Conservation (phyloP, 208 protist genomes). For the Wallacemonas sp. region DNA sequence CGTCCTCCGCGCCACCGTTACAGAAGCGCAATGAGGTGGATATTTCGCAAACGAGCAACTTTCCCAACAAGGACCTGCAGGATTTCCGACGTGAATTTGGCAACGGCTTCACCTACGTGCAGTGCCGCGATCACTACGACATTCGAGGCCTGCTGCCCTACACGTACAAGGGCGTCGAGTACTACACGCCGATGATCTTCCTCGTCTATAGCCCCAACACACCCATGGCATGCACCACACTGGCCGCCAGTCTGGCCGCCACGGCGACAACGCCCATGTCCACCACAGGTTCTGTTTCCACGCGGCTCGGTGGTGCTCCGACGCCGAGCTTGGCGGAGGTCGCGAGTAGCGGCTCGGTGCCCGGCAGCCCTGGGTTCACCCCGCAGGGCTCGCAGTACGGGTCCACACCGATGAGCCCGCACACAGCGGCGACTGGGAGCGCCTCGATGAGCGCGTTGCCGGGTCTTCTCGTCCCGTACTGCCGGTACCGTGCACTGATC, state of each 20-base stretch:
- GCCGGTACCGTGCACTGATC: constrained; percentile 63
- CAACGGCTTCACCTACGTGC: constrained; percentile 55
- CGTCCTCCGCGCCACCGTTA: background rate
- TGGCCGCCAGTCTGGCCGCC: background rate
- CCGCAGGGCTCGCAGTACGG: too few species aligned
- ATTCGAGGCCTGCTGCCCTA: constrained; percentile 72
- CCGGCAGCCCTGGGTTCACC: too few species aligned
- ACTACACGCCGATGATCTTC: constrained; percentile 80
- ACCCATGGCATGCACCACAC: background rate
- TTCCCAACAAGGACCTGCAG: constrained; percentile 45
- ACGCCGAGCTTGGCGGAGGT: too few species aligned
- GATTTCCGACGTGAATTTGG: constrained; percentile 60
- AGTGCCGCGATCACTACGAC: constrained; percentile 52
- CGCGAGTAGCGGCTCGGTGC: too few species aligned
- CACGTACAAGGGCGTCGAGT: constrained; percentile 52
- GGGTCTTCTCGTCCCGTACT: constrained; percentile 24
- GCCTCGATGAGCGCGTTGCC: too few species aligned
- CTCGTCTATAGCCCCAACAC: constrained; percentile 34
- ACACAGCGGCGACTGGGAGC: too few species aligned
- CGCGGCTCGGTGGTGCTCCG: too few species aligned
- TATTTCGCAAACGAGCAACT: constrained; percentile 21
- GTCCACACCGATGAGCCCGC: too few species aligned
- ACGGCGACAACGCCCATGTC: background rate
- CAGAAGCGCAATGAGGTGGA: constrained; percentile 33
- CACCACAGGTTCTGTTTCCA: too few species aligned